These are phyloP conservation scores for Sugiyamaella smithiae DNA, from an alignment of 805 yeast species.

Conservation along the genomic window DNA sequence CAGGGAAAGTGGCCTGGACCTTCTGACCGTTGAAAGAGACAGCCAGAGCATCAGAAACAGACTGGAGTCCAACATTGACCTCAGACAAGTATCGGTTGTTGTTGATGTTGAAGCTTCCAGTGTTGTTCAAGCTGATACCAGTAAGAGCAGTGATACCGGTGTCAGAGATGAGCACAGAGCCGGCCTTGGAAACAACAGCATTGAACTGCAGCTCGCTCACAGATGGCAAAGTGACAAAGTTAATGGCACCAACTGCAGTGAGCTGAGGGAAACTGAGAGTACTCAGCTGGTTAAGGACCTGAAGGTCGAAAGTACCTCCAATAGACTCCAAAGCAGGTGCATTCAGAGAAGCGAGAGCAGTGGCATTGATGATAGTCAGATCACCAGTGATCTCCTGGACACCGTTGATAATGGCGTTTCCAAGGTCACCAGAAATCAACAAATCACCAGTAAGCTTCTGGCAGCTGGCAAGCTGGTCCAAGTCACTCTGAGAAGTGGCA, in stretches of 20 bases:
- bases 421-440: conserved; percentile 59
- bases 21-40: conserved; percentile 82
- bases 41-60: conserved; percentile 71
- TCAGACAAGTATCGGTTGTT: conserved; percentile 75
- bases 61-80: conserved; percentile 63
- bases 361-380: conserved; percentile 63
- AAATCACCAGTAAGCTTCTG: conserved; percentile 77
- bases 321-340: conserved; percentile 79
- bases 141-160: conserved; percentile 39
- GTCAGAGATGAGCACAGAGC: conserved; percentile 51
- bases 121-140: conserved; percentile 39
- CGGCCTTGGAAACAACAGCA: conserved; percentile 69
- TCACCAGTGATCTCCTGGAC: conserved; percentile 78
- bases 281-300: conserved; percentile 61
- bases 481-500: conserved; percentile 75
- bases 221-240: conserved; percentile 84
- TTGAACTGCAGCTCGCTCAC: conserved; percentile 65
- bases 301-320: conserved; percentile 64
- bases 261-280: conserved; percentile 74
- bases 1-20: conserved; percentile 52
- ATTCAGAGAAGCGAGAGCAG: conserved; percentile 57
- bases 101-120: conserved; percentile 61
- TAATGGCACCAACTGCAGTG: conserved; percentile 76
- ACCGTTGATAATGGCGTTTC: conserved; percentile 56
- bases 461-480: conserved; percentile 73